These are phyloP conservation scores for Ehretia macrophylla DNA, from an alignment of 257 asterid genomes.

Conservation along the genomic window DNA sequence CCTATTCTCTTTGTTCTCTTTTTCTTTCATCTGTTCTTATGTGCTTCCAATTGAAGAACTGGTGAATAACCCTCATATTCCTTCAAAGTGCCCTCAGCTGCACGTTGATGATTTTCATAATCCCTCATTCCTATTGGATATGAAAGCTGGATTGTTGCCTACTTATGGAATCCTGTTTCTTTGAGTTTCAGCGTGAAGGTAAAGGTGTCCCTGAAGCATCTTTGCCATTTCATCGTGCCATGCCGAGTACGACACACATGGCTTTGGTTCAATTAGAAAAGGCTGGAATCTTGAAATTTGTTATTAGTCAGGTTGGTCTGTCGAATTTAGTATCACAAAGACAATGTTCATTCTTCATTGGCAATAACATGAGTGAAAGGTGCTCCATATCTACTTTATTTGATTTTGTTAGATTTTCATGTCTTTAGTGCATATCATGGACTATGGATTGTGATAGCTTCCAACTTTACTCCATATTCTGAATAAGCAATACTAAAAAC, in stretches of 20 bases:
- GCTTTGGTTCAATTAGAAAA: constrained; percentile 87
- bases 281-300: constrained; percentile 79
- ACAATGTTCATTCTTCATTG: not conserved
- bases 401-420: no score
- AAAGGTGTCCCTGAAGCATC: constrained; percentile 91
- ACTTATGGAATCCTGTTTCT: not conserved
- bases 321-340: not conserved
- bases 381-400: no score
- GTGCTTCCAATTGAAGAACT: not conserved
- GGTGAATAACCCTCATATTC: no score
- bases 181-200: constrained; percentile 68
- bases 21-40: not conserved
- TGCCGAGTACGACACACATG: constrained; percentile 88
- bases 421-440: not conserved
- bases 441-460: no score
- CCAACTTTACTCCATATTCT: no score
- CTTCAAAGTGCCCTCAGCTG: no score
- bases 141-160: not conserved
- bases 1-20: not conserved
- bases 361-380: no score
- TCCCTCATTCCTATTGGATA: no score
- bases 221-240: constrained; percentile 90
- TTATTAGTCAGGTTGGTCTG: constrained; percentile 80
- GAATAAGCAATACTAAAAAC: no score
- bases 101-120: no score